A percentile compares a stretch with the other conserved stretches of the same genome.
These are phyloP conservation scores for Tagetes patula DNA, from an alignment of 129 eudicot species.

Conservation along the genomic window DNA sequence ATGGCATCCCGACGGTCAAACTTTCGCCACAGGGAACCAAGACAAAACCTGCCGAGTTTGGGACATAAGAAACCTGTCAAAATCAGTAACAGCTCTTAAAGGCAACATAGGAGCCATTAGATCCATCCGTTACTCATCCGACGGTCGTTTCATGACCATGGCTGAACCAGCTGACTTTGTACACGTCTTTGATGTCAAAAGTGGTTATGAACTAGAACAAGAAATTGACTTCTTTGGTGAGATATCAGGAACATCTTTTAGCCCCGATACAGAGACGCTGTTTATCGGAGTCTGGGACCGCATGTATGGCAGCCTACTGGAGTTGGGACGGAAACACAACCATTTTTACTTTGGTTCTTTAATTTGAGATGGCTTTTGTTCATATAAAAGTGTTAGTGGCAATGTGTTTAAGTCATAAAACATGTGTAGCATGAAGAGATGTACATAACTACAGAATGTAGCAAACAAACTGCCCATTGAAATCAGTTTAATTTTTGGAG, in stretches of 20 bases:
- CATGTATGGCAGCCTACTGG: slow-evolving; percentile 78
- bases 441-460: slow-evolving; percentile 44
- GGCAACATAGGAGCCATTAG: slow-evolving; percentile 84
- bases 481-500: not conserved
- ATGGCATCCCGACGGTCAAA: slow-evolving; percentile 75
- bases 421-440: slow-evolving; percentile 31
- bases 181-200: slow-evolving; percentile 70
- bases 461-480: slow-evolving; percentile 19
- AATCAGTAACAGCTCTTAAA: slow-evolving; percentile 52
- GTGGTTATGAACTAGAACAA: slow-evolving; percentile 76
- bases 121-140: slow-evolving; percentile 83
- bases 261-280: slow-evolving; percentile 83
- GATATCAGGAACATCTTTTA: slow-evolving; percentile 81
- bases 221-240: slow-evolving; percentile 93
- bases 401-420: not conserved
- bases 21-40: slow-evolving; percentile 84
- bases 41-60: slow-evolving; percentile 83
- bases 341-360: slow-evolving; percentile 59
- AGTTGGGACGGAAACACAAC: slow-evolving; percentile 61
- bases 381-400: not conserved
- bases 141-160: slow-evolving; percentile 81
- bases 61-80: slow-evolving; percentile 68
- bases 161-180: slow-evolving; percentile 98
- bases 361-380: slow-evolving; percentile 30
- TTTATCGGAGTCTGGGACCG: slow-evolving; percentile 90